These are phyloP conservation scores for Emericellopsis atlantica DNA, from an alignment of 2,329 filamentous ascomycete species.

Conservation along the genomic window DNA sequence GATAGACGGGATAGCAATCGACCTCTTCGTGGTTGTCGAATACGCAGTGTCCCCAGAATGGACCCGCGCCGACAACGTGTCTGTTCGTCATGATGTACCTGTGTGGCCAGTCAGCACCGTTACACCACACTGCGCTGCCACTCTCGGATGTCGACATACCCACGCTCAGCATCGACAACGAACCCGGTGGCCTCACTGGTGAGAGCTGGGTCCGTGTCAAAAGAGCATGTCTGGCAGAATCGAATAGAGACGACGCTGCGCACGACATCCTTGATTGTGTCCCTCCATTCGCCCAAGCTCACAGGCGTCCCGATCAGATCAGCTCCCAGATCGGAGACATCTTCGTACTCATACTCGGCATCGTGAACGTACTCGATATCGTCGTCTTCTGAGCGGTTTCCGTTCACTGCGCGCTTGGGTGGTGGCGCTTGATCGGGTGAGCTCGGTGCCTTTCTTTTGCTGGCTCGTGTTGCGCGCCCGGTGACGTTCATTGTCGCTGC, in stretches of 20 bases:
- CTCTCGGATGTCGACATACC: slow-evolving; percentile 35
- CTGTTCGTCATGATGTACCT: slow-evolving; percentile 76
- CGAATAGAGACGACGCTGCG: slow-evolving; percentile 96
- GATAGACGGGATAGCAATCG: slow-evolving; percentile 92
- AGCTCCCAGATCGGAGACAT: slow-evolving; percentile 18
- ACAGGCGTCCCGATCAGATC: slow-evolving; percentile 23
- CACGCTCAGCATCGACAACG: slow-evolving; percentile 87
- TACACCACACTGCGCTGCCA: not conserved
- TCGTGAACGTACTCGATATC: slow-evolving; percentile 20
- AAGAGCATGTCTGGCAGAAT: slow-evolving; percentile 95
- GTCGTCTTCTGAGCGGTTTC: slow-evolving; percentile 34
- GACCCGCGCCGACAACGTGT: slow-evolving; percentile 88
- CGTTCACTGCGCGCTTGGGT: slow-evolving; percentile 26
- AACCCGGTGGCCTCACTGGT: slow-evolving; percentile 96
- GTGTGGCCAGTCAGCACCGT: slow-evolving; percentile 1
- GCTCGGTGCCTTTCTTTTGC: slow-evolving; percentile 39
- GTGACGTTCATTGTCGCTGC: slow-evolving; percentile 28
- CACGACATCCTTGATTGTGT: slow-evolving; percentile 87
- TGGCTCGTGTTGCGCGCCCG: slow-evolving; percentile 21
- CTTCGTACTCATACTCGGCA: slow-evolving; percentile 25
- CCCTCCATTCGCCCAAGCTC: slow-evolving; percentile 67
- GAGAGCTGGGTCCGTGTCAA: slow-evolving; percentile 91
- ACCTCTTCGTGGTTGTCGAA: slow-evolving; percentile 98
- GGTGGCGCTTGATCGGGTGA: slow-evolving; percentile 22
- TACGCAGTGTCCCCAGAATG: slow-evolving; percentile 96